Percentiles rank a stretch among this genome's conserved stretches.
Conservation (phyloP, 257 asterid species). For the Coffea eugenioides region DNA sequence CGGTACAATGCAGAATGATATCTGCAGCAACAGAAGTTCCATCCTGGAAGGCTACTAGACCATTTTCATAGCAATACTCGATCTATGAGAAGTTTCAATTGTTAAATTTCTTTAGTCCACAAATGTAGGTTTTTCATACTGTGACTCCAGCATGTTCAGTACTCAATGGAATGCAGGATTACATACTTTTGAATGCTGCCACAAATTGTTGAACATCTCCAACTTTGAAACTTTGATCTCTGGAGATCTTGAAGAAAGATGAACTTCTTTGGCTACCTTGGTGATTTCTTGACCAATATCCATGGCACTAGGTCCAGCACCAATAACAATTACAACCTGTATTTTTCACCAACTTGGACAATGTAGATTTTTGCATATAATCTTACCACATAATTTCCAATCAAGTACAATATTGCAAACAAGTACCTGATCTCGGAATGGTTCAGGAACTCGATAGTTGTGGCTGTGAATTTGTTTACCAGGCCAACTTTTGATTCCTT, state of each 20-base stretch:
- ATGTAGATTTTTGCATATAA: not conserved
- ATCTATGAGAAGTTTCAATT: slow-evolving; percentile 36
- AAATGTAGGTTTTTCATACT: no score
- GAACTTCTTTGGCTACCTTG: slow-evolving; percentile 51
- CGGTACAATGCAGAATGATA: slow-evolving; percentile 58
- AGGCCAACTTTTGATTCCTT: slow-evolving; percentile 62
- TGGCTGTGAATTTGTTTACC: slow-evolving; percentile 67
- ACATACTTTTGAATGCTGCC: slow-evolving; percentile 29
- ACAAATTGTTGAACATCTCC: slow-evolving; percentile 20
- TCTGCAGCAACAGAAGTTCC: slow-evolving; percentile 51
- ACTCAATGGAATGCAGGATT: no score
- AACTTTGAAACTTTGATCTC: slow-evolving; percentile 23
- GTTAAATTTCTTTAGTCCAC: not conserved
- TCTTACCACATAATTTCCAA: no score
- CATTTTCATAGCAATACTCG: slow-evolving; percentile 38
- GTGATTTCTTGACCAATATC: slow-evolving; percentile 60
- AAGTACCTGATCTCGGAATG: slow-evolving; percentile 46
- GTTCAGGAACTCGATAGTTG: slow-evolving; percentile 58
- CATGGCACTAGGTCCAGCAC: slow-evolving; percentile 49
- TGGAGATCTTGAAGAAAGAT: slow-evolving; percentile 53
- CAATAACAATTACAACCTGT: slow-evolving; percentile 71
- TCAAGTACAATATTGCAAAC: not conserved
- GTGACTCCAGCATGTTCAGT: no score
- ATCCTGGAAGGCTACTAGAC: slow-evolving; percentile 51
- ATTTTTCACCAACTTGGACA: not conserved